Evolutionary conservation across 495 filamentous ascomycete species (phyloP), one percentile per base, ranked within the genome.

Genomic region (Monascus purpureus): DNA sequence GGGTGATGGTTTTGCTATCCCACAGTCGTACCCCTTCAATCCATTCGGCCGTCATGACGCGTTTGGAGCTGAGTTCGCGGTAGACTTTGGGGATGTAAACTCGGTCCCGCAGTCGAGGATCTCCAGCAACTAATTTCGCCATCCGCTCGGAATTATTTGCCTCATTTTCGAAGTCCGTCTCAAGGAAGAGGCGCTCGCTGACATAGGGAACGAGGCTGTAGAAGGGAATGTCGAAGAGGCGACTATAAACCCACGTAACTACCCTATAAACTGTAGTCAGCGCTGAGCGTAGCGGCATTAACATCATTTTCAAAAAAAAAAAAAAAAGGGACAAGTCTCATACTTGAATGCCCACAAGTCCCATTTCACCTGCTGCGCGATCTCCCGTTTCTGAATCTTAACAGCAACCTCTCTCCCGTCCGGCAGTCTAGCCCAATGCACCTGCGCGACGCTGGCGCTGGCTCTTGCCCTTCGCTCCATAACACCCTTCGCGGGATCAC

Each of bases 311-410:
- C 11, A 6, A 19, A 14, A 16, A 0, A 6, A 22, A 12, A 9
- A 14, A 2, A 19, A 26, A 33, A 2, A 14, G 5, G n/a, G 25
- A 28, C 13, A 42, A n/a, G 12, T 19, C 16, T 57, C 72, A 55
- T 56, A 82, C 77, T 84, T 90, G 62, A 95, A 95, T 8, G 87
- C 75, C 84, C 82, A 93, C 32, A 97, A 44, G 63, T 97, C 88
- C 85, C 83, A 90, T 2, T 73, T 72, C 19, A 94, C 75, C 57
- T 97, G 90, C 44, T 75, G 71, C 11, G 65, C 74, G 40, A 97
- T 95, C 63, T 94, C 92, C 16, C 74, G 72, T 58, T 97, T 97
- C 67, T 97, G 90, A 16, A 97, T 76, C 63, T 97, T 97, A 41
- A 97, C 70, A 0, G 90, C 90, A 13, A 95, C 80, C 65, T 93